These are phyloP conservation scores for Neurospora hispaniola DNA, from an alignment of 495 filamentous ascomycete species.

Conservation along the genomic window DNA sequence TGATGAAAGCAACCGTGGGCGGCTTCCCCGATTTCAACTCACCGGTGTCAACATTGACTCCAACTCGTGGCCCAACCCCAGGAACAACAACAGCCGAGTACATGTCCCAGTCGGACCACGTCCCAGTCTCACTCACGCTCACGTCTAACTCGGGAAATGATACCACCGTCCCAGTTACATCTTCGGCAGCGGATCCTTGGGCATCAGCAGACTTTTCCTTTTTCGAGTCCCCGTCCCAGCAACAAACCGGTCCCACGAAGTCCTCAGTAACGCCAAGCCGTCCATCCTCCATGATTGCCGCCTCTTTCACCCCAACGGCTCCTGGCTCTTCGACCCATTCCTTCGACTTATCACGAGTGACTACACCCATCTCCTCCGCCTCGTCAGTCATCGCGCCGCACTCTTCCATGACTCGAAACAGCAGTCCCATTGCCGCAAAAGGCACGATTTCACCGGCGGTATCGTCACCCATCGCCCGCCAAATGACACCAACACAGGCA, in stretches of 20 bases:
- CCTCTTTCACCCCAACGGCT: neutral
- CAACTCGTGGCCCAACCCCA: neutral
- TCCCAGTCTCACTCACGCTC: neutral
- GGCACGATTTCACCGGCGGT: neutral
- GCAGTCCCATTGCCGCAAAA: slow-evolving; percentile 3
- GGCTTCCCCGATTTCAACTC: slow-evolving; percentile 3
- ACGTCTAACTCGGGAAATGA: neutral
- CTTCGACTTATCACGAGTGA: neutral
- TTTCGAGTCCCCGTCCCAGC: slow-evolving; percentile 19
- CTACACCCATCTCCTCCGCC: slow-evolving; percentile 11
- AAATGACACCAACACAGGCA: neutral
- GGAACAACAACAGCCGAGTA: neutral
- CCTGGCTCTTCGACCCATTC: slow-evolving; percentile 1
- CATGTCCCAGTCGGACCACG: neutral
- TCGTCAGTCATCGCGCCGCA: neutral
- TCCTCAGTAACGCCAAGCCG: neutral
- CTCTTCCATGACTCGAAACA: neutral
- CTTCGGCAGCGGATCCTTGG: slow-evolving; percentile 19
- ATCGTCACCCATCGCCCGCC: neutral
- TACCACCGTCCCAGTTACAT: neutral
- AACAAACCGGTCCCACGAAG: neutral
- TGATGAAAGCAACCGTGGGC: slow-evolving; percentile 6
- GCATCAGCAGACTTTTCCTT: slow-evolving; percentile 26
- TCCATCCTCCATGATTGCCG: neutral
- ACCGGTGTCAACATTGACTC: neutral